These are phyloP conservation scores for Talaromyces sp. DNA, from an alignment of 2,329 filamentous ascomycete species.

Conservation along the genomic window DNA sequence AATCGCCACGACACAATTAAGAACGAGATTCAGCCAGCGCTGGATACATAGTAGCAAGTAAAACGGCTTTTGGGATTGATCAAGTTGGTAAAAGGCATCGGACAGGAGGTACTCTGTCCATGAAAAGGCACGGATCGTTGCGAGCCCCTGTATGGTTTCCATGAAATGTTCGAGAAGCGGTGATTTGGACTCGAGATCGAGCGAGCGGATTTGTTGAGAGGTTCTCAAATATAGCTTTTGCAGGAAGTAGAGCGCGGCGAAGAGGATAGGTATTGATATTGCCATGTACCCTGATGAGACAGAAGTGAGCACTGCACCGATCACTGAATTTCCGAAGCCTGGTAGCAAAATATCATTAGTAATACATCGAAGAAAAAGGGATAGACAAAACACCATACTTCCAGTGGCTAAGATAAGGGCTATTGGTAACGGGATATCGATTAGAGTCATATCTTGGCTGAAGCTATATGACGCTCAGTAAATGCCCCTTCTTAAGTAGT, in stretches of 20 bases:
- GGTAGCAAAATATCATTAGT: neutral
- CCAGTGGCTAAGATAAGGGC: constrained; percentile 36
- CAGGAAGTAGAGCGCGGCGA: constrained; percentile 44
- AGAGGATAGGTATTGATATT: constrained; percentile 48
- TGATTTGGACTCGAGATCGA: constrained; percentile 58
- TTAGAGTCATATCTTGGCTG: constrained; percentile 41
- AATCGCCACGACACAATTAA: constrained; percentile 47
- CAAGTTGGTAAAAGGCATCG: constrained; percentile 46
- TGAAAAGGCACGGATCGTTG: constrained; percentile 53
- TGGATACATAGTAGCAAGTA: constrained; percentile 56
- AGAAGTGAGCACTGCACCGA: constrained; percentile 9
- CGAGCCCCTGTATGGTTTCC: constrained; percentile 52
- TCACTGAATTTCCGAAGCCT: constrained; percentile 10
- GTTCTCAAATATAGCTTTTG: constrained; percentile 57
- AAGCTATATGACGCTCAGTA: neutral
- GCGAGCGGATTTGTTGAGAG: constrained; percentile 54
- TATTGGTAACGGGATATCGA: constrained; percentile 41
- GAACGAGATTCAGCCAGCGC: constrained; percentile 51
- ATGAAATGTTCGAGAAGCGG: constrained; percentile 55
- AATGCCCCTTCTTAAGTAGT: neutral
- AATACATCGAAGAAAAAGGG: neutral
- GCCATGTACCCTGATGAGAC: constrained; percentile 45
- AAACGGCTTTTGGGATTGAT: constrained; percentile 52
- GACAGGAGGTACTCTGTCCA: constrained; percentile 44
- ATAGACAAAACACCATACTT: constrained; percentile 19